phyloP scores from a whole-genome alignment of 2,329 filamentous ascomycete genomes.

The Aspergillus novoparasiticus region DNA sequence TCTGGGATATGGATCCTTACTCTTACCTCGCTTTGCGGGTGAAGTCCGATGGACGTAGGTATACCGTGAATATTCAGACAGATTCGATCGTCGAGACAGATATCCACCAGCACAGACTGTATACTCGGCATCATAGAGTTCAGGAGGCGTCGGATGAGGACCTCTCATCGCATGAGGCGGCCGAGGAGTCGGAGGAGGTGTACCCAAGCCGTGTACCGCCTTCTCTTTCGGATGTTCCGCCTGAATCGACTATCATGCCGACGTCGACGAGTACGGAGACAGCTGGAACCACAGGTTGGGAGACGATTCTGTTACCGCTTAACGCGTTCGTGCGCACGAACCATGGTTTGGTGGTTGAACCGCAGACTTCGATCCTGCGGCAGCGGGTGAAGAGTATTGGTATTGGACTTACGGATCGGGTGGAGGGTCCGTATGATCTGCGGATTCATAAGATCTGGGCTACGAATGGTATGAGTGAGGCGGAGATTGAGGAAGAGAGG shows the following conservation, averaged over 20 bases:
- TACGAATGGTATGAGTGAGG: conserved; percentile 66
- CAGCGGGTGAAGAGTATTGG: conserved; percentile 85
- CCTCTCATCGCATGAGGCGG: conserved; percentile 20
- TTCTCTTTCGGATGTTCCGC: conserved; percentile 42
- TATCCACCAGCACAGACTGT: conserved; percentile 90
- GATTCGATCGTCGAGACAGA: conserved; percentile 94
- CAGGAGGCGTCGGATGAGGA: conserved; percentile 19
- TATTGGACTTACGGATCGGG: conserved; percentile 83
- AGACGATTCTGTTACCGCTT: conserved; percentile 90
- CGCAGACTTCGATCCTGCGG: conserved; percentile 84
- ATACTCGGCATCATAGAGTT: conserved; percentile 47
- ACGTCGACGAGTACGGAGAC: conserved; percentile 44
- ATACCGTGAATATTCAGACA: conserved; percentile 94
- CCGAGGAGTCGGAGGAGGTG: conserved; percentile 29
- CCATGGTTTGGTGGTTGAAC: conserved; percentile 86
- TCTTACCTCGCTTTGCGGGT: conserved; percentile 83
- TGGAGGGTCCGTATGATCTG: conserved; percentile 86
- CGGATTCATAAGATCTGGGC: conserved; percentile 88
- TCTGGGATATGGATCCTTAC: conserved; percentile 92
- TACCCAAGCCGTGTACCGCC: conserved; percentile 35
- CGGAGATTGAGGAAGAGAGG: conserved; percentile 43
- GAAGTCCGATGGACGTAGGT: conserved; percentile 87
- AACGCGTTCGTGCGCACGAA: conserved; percentile 95
- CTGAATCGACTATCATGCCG: conserved; percentile 38
- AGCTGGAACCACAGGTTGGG: conserved; percentile 81